Evolutionary conservation across 2,329 filamentous ascomycete species (phyloP).

Genomic region (Verticillium nubilum): DNA sequence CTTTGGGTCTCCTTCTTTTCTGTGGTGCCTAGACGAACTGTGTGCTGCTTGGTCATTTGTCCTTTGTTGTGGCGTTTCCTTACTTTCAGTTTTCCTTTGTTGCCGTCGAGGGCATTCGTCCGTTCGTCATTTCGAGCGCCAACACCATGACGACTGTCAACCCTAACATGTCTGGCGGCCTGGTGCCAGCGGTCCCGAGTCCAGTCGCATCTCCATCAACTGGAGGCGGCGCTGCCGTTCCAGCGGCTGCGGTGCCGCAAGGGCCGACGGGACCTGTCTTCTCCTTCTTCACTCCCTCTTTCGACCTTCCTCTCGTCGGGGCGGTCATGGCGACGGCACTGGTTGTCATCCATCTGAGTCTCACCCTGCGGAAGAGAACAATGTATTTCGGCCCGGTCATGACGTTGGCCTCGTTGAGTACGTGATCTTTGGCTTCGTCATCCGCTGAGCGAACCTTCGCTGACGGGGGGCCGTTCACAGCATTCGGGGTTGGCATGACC

Average conservation of each 20-base stretch:
- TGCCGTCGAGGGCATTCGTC: background rate
- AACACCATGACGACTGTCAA: background rate
- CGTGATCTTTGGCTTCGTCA: background rate
- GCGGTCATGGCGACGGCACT: background rate
- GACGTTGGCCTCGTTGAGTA: background rate
- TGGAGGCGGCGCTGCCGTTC: background rate
- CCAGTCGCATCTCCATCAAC: background rate
- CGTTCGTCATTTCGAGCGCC: background rate
- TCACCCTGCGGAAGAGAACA: background rate
- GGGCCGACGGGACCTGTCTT: background rate
- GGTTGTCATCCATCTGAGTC: background rate
- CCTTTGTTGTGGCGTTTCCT: too few species aligned
- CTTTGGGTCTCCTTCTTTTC: background rate
- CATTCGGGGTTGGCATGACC: background rate
- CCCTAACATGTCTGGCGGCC: background rate
- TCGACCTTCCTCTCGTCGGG: background rate
- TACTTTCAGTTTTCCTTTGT: background rate
- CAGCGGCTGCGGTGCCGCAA: background rate
- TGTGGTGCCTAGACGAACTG: too few species aligned
- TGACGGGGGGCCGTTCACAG: background rate
- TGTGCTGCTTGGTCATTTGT: too few species aligned
- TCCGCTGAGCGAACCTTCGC: background rate
- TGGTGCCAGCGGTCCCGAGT: background rate
- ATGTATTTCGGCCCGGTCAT: background rate
- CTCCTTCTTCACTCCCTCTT: constrained; percentile 1